Base-by-base conservation (phyloP, 2,329 filamentous ascomycete genomes). In the Diplodia corticola region DNA sequence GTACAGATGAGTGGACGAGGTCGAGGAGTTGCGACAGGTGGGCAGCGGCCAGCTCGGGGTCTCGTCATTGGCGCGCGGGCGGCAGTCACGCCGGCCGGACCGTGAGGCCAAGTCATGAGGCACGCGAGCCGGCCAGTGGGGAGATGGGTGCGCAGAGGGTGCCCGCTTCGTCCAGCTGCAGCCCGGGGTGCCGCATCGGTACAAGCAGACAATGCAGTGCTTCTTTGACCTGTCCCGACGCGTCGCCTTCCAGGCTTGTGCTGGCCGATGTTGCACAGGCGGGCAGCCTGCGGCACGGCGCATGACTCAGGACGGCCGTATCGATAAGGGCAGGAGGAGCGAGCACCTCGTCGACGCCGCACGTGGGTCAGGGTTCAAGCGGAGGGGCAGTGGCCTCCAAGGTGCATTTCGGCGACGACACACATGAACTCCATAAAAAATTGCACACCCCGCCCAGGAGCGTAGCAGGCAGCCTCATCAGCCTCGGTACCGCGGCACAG, bases 41-140 rank as follows among this genome's bases (percentile, higher is more conserved):
- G 33, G 33, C 35, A 40, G 33, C 24, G 15, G 49, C 30, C 10
- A 22, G 22, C 24, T 20, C 50, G 61, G n/a, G n/a, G 26, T 22
- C 57, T 64, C 50, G 33, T 64, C 50, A 64, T 53, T 44, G 35
- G 40, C 49, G 46, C 40, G 57, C 60, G 55, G 55, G 22, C 55
- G 55, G 55, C 57, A 61, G 57, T 61, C 57, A 61, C 57, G 57
- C 57, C 44, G 57, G 44, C 57, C 10, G 57, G 48, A 12, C 24
- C 48, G 40, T 35, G 44, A 51, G 61, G 61, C 49, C 63, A 64
- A 55, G 63, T 64, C 63, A 64, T 64, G 63, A 64, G 63, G 50
- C 33, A 49, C 15, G 55, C 55, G 55, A 60, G 55, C 55, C 55
- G 24, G 57, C 26, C 35, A 26, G 40, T 49, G 40, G 50, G 61